These are phyloP conservation scores for Phyllosticta citriasiana DNA, from an alignment of 2,329 filamentous ascomycete genomes.

Conservation along the genomic window DNA sequence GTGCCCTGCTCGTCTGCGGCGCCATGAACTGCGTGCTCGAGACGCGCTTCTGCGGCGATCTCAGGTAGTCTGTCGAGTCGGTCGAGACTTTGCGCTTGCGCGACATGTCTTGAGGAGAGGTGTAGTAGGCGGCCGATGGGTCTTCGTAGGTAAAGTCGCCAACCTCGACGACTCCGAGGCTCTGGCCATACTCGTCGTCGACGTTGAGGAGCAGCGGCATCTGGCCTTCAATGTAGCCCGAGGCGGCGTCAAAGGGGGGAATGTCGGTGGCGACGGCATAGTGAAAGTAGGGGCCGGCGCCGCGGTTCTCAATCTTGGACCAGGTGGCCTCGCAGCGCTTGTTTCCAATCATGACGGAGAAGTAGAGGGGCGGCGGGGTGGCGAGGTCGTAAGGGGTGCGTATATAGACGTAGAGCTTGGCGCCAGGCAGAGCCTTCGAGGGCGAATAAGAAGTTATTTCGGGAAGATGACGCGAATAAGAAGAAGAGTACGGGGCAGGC, in stretches of 20 bases:
- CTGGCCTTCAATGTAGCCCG: slow-evolving; percentile 44
- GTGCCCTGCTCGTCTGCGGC: slow-evolving; percentile 2
- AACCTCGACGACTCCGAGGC: slow-evolving; percentile 43
- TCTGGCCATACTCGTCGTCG: slow-evolving; percentile 45
- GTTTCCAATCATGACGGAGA: slow-evolving; percentile 69
- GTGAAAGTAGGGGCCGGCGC: slow-evolving; percentile 45
- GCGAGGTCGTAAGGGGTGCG: slow-evolving; percentile 64
- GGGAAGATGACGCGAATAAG: slow-evolving; percentile 41
- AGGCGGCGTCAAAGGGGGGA: slow-evolving; percentile 50
- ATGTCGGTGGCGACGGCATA: slow-evolving; percentile 66
- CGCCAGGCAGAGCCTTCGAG: slow-evolving; percentile 53
- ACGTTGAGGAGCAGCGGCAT: slow-evolving; percentile 52
- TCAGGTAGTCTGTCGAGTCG: slow-evolving; percentile 37
- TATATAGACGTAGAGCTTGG: slow-evolving; percentile 61
- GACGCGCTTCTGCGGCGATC: slow-evolving; percentile 39
- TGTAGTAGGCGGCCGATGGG: slow-evolving; percentile 14
- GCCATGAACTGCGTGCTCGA: slow-evolving; percentile 34
- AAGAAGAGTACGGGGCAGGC: slow-evolving; percentile 33
- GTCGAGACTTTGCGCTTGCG: slow-evolving; percentile 49
- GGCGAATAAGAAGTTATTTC: slow-evolving; percentile 64
- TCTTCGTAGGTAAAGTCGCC: slow-evolving; percentile 54
- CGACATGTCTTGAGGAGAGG: slow-evolving; percentile 28
- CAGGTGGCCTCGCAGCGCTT: slow-evolving; percentile 60
- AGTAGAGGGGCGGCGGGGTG: slow-evolving; percentile 43
- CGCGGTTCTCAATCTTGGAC: slow-evolving; percentile 47